Evolutionary conservation across 805 yeast species (phyloP), one percentile per base, ranked within the genome.

Genomic region (Nakazawaea peltata): DNA sequence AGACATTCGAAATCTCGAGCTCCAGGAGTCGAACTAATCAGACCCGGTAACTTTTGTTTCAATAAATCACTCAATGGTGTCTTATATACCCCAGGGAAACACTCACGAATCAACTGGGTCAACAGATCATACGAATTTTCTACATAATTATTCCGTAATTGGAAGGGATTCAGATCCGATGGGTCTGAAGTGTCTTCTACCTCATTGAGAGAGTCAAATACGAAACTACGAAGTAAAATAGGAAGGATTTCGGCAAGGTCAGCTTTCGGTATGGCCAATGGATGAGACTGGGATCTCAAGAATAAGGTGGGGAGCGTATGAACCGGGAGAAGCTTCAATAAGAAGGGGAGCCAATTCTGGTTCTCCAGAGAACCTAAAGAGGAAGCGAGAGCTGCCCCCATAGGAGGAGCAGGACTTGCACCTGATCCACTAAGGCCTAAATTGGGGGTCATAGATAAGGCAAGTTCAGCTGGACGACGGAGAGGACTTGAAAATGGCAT

Each of bases 301-400:
- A 76, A 75, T 11, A 51, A 46, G 12, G 64, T 59, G 0, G 94
- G 90, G 9, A 82, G 74, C 0, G 82, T 69, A 29, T 68, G 61
- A 0, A 78, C 61, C 14, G 84, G 78, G 40, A 80, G 70, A 28
- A 77, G 72, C 40, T 88, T 58, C 19, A 82, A 53, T 9, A 82
- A 62, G 54, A 82, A 74, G 2, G 87, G 88, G 23, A 81, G 53
- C 55, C 78, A 77, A 43, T 78, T 81, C 5, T 83, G 68, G 27
- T 53, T 56, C 27, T 57, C 61, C 5, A 68, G 63, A 0, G 68
- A 59, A 0, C 68, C 69, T 65, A 24, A 69, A 64, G 17, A n/a
- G 27, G 13, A 7, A 7, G 27, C 14, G 6, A 25, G 27, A 7
- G 27, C 15, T 45, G 69, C 65, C 26, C 39, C 67, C 62, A 36